These are phyloP conservation scores for Lipomyces sp. DNA, from an alignment of 805 yeast species.

Conservation along the genomic window DNA sequence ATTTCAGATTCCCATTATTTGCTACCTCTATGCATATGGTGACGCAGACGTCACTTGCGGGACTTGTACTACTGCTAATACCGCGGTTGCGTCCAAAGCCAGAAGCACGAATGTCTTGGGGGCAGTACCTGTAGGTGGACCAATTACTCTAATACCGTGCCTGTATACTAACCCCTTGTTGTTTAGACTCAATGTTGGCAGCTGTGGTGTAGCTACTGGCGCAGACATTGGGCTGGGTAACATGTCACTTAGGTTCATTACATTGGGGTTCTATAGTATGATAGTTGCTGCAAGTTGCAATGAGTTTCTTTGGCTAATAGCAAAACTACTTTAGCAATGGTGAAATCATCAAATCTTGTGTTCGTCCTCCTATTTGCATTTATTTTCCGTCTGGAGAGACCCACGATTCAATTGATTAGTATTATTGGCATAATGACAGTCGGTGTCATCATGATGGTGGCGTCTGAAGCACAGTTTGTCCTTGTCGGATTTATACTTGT, in stretches of 20 bases:
- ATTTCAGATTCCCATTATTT: slow-evolving; percentile 81
- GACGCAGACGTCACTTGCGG: slow-evolving; percentile 62
- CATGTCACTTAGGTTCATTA: slow-evolving; percentile 75
- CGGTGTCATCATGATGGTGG: slow-evolving; percentile 89
- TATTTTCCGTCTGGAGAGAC: slow-evolving; percentile 73
- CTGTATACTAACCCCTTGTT: slow-evolving; percentile 37
- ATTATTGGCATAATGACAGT: slow-evolving; percentile 79
- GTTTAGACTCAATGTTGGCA: slow-evolving; percentile 64
- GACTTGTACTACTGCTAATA: slow-evolving; percentile 50
- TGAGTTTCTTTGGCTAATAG: not conserved
- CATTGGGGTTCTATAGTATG: slow-evolving; percentile 78
- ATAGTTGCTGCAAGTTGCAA: slow-evolving; percentile 10
- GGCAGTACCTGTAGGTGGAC: slow-evolving; percentile 26
- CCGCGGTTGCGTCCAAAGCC: slow-evolving; percentile 56
- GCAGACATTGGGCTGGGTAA: slow-evolving; percentile 95
- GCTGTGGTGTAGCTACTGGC: slow-evolving; percentile 85
- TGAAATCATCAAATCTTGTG: slow-evolving; percentile 84
- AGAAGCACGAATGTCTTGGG: slow-evolving; percentile 30
- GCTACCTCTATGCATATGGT: slow-evolving; percentile 86
- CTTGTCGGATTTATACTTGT: slow-evolving; percentile 73
- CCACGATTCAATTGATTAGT: slow-evolving; percentile 66
- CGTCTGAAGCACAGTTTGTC: slow-evolving; percentile 40
- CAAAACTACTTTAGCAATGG: slow-evolving; percentile 52
- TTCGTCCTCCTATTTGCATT: slow-evolving; percentile 91
- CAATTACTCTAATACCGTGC: not conserved